Percentiles rank a stretch among this genome's conserved stretches.
Evolutionary conservation across 2,329 filamentous ascomycete genomes (phyloP).

Genomic region (Rugonectria rugulosa): DNA sequence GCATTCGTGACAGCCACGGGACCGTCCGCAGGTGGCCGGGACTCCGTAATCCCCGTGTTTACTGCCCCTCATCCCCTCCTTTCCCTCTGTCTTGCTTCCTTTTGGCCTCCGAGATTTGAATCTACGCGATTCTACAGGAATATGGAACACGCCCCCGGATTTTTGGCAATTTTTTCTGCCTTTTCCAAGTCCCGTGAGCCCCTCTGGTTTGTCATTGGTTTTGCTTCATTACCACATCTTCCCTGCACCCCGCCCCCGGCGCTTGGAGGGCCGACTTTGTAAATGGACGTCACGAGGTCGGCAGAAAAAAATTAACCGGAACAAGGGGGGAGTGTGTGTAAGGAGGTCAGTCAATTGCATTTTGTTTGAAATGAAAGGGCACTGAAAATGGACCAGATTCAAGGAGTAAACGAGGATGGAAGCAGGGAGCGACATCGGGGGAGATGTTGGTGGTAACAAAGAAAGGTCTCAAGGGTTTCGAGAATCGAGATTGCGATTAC

Average conservation of each 20-base stretch:
- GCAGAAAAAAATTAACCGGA: constrained; percentile 31
- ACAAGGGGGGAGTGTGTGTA: constrained; percentile 18
- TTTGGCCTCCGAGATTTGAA: constrained; percentile 9
- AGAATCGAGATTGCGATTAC: neutral
- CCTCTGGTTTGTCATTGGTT: constrained; percentile 38
- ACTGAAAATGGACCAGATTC: neutral
- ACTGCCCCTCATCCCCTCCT: constrained; percentile 26
- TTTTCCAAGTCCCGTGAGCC: constrained; percentile 34
- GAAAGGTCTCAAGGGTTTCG: neutral
- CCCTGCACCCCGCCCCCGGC: constrained; percentile 40
- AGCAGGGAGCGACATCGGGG: constrained; percentile 10
- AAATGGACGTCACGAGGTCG: constrained; percentile 37
- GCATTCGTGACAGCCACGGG: constrained; percentile 39
- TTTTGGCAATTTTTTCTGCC: constrained; percentile 18
- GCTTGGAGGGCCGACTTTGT: constrained; percentile 30
- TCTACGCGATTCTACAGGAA: constrained; percentile 23
- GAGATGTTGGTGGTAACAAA: neutral
- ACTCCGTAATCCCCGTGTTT: constrained; percentile 14
- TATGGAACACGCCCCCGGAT: constrained; percentile 20
- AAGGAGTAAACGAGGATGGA: neutral
- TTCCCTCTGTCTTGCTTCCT: constrained; percentile 23
- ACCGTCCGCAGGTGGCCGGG: constrained; percentile 23
- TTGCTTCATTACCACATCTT: constrained; percentile 37
- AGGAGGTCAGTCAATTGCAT: constrained; percentile 13
- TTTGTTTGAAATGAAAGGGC: constrained; percentile 3